Evolutionary conservation across 2,329 filamentous ascomycete species (phyloP).

Genomic region (Fusarium sp.): DNA sequence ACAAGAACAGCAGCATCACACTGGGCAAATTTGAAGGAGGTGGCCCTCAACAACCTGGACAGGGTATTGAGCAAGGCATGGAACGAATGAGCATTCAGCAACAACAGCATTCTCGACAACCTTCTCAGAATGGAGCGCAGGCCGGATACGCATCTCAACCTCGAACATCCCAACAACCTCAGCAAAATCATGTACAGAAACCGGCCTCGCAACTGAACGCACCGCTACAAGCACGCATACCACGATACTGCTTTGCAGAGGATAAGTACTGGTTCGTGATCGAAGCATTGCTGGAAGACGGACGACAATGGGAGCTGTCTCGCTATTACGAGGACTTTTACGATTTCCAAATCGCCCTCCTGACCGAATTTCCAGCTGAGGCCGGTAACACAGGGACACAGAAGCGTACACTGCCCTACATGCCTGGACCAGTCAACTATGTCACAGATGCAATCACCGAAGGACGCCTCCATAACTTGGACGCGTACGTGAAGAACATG

Average conservation of each 20-base stretch:
- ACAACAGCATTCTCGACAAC: constrained; percentile 41
- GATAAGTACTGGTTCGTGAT: constrained; percentile 99
- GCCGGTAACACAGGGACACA: constrained; percentile 85
- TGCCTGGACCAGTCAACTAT: constrained; percentile 97
- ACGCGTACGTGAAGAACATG: constrained; percentile 95
- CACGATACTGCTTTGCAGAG: constrained; percentile 93
- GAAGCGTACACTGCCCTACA: constrained; percentile 88
- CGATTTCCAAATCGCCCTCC: constrained; percentile 94
- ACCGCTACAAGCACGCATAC: constrained; percentile 85
- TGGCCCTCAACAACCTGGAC: constrained; percentile 48
- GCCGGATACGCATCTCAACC: constrained; percentile 43
- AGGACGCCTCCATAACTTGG: constrained; percentile 88
- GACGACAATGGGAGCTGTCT: constrained; percentile 89
- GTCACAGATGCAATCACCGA: constrained; percentile 98
- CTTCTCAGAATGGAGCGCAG: constrained; percentile 43
- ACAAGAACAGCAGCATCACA: constrained; percentile 99
- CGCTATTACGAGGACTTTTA: constrained; percentile 99
- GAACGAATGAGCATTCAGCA: constrained; percentile 79
- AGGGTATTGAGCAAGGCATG: constrained; percentile 74
- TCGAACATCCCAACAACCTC: constrained; percentile 45
- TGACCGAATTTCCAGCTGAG: constrained; percentile 91
- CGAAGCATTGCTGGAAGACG: constrained; percentile 89
- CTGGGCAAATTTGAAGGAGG: constrained; percentile 85
- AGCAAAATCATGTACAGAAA: constrained; percentile 51
- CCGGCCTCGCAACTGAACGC: constrained; percentile 70